Evolutionary conservation across 805 yeast species (phyloP).

Genomic region (Wickerhamiella galacta): DNA sequence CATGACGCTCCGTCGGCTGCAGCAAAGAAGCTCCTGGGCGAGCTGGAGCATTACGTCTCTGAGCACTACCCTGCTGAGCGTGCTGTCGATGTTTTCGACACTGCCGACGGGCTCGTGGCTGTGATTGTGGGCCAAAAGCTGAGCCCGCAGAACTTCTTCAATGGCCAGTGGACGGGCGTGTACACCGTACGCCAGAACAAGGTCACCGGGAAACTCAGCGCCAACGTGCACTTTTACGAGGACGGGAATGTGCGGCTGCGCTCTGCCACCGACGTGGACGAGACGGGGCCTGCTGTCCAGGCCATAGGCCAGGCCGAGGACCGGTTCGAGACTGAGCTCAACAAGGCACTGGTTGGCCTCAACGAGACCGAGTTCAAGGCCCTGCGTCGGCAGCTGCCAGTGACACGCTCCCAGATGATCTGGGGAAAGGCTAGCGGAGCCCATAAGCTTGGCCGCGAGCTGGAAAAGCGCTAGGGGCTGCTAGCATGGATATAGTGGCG

Average conservation of each 20-base stretch:
- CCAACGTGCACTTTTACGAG: conserved; percentile 84
- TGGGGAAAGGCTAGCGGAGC: conserved; percentile 93
- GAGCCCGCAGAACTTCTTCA: conserved; percentile 66
- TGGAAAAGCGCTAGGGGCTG: conserved; percentile 7
- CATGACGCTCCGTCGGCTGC: conserved; percentile 3
- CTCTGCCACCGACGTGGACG: conserved; percentile 22
- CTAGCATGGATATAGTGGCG: not conserved
- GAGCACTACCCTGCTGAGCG: conserved; percentile 52
- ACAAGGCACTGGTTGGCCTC: conserved; percentile 47
- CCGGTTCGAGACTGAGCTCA: conserved; percentile 39
- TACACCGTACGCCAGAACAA: conserved; percentile 28
- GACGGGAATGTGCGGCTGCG: conserved; percentile 86
- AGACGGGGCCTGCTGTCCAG: conserved; percentile 16
- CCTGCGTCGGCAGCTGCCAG: conserved; percentile 79
- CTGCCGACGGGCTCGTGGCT: conserved; percentile 24
- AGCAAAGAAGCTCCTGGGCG: conserved; percentile 8
- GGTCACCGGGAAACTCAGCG: conserved; percentile 37
- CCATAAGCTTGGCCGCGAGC: conserved; percentile 52
- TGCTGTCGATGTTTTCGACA: conserved; percentile 29
- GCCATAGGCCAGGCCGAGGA: conserved; percentile 38
- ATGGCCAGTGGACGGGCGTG: conserved; percentile 72
- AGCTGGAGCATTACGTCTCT: conserved; percentile 35
- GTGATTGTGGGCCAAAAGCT: conserved; percentile 55
- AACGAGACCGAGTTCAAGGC: conserved; percentile 72
- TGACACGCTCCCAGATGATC: conserved; percentile 76